A percentile compares a stretch with the other conserved stretches of the same genome.
phyloP scores from a whole-genome alignment of 306 rosid genomes.

The Aeschynomene evenia region DNA sequence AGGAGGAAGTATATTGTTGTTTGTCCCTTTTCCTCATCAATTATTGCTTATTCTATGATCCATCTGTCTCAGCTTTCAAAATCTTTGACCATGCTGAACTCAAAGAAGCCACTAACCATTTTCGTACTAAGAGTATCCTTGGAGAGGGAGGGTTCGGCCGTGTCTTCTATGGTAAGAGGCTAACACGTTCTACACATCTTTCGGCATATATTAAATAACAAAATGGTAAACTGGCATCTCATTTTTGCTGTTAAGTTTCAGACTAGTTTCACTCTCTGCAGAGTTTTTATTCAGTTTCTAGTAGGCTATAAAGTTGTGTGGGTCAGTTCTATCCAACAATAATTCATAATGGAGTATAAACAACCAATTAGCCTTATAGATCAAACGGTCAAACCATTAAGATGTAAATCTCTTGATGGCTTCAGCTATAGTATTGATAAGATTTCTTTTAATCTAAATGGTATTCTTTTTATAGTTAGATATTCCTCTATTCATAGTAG shows the following conservation, averaged over 20 bases:
- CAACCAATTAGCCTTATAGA: too few relatives aligned
- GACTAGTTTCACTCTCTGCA: background rate
- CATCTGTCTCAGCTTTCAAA: conserved; percentile 19
- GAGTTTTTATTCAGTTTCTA: background rate
- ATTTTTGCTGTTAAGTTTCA: background rate
- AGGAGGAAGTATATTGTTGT: too few relatives aligned
- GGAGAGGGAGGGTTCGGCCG: conserved; percentile 67
- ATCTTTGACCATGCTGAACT: conserved; percentile 24
- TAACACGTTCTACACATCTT: background rate
- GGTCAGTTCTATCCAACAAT: background rate
- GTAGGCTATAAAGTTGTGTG: background rate
- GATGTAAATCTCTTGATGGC: too few relatives aligned
- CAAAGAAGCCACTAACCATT: conserved; percentile 45
- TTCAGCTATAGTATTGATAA: too few relatives aligned
- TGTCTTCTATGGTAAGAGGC: conserved; percentile 54
- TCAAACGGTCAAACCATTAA: too few relatives aligned
- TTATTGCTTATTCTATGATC: background rate
- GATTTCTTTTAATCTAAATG: too few relatives aligned
- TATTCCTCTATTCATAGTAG: background rate
- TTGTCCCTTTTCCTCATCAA: too few relatives aligned
- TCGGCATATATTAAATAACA: background rate
- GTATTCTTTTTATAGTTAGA: too few relatives aligned
- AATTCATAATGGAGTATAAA: too few relatives aligned
- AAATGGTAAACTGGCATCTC: background rate
- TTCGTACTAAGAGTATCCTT: conserved; percentile 20